Conservation (phyloP, 2,329 filamentous ascomycete genomes). For the Cryphonectria naterciae region DNA sequence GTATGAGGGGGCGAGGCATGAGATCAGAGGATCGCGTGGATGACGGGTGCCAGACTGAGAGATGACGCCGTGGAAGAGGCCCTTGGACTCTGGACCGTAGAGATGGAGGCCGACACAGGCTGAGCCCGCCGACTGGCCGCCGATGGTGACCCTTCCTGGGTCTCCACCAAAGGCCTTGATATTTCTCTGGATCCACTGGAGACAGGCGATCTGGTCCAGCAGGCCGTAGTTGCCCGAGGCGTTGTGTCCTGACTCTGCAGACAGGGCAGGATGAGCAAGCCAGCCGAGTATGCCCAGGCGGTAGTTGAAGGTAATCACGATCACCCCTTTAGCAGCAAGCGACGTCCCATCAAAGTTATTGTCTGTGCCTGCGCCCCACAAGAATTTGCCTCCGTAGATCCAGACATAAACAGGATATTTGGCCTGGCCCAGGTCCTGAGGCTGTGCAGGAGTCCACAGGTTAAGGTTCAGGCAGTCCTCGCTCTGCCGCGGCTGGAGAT, state of each 20-base stretch:
- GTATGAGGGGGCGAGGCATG: constrained; percentile 35
- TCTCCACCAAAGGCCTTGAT: constrained; percentile 15
- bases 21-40: constrained; percentile 32
- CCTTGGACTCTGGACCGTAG: constrained; percentile 12
- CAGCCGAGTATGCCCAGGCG: constrained; percentile 14
- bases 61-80: constrained; percentile 9
- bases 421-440: constrained; percentile 38
- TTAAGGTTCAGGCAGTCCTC: constrained; percentile 75
- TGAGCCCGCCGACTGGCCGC: constrained; percentile 5
- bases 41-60: constrained; percentile 10
- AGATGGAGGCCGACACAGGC: constrained; percentile 12
- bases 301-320: constrained; percentile 17
- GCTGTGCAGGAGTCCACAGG: constrained; percentile 61
- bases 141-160: constrained; percentile 11
- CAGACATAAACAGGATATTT: constrained; percentile 7
- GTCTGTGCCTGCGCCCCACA: constrained; percentile 9
- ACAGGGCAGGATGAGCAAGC: constrained; percentile 7
- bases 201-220: constrained; percentile 11
- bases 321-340: neutral
- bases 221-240: constrained; percentile 17
- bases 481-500: constrained; percentile 32
- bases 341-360: constrained; percentile 3
- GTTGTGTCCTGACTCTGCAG: constrained; percentile 10
- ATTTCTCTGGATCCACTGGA: constrained; percentile 9
- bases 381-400: constrained; percentile 12